phyloP scores from a whole-genome alignment of 345 rosid genomes.

The Citrus maxima region DNA sequence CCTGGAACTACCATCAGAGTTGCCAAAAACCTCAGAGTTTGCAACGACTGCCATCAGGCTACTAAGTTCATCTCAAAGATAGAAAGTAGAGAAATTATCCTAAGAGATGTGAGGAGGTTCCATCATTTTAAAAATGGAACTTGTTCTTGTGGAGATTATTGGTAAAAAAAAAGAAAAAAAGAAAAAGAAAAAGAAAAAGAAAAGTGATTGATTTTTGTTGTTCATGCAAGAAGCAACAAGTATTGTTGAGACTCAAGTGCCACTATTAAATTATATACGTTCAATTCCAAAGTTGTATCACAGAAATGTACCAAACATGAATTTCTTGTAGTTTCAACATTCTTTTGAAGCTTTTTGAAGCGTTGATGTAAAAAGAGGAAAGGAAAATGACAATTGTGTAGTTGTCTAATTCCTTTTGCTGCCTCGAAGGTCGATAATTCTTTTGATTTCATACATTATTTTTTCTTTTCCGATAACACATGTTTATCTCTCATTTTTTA shows the following conservation, averaged over 20 bases:
- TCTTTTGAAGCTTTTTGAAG: not conserved
- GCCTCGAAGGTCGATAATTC: not conserved
- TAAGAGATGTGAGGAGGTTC: slow-evolving; percentile 83
- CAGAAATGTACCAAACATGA: not conserved
- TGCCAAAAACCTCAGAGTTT: slow-evolving; percentile 84
- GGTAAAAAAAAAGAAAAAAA: slow-evolving; percentile 42
- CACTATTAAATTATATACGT: not conserved
- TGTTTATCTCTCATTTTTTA: not conserved
- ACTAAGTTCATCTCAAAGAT: slow-evolving; percentile 69
- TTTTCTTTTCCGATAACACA: not conserved
- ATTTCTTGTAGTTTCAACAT: not conserved
- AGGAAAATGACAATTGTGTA: not conserved
- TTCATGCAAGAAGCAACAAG: not conserved
- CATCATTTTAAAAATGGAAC: slow-evolving; percentile 81
- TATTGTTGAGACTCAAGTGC: not conserved
- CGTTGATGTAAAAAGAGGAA: not conserved
- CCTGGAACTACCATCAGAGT: slow-evolving; percentile 76
- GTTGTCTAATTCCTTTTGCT: not conserved
- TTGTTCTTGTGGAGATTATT: slow-evolving; percentile 83
- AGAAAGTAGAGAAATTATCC: slow-evolving; percentile 62
- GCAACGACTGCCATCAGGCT: slow-evolving; percentile 80
- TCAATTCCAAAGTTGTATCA: not conserved
- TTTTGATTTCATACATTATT: not conserved
- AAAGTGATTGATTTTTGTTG: not conserved
- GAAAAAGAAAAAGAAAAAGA: not conserved